Conservation (phyloP, 768 basidiomycete species). For the Lyophyllum shimeji region DNA sequence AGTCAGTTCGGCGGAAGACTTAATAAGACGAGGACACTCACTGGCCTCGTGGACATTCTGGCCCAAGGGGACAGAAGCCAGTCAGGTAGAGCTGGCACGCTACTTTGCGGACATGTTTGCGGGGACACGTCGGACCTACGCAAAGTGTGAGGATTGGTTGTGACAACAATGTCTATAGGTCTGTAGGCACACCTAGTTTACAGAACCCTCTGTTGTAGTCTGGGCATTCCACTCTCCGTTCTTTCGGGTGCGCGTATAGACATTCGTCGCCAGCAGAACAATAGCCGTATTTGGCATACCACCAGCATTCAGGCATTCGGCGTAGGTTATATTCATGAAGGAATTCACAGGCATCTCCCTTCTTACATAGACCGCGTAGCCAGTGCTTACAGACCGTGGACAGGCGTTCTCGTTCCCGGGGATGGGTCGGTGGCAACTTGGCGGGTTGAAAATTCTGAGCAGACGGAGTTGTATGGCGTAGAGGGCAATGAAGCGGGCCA, state of each 20-base stretch:
- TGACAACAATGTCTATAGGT: not conserved
- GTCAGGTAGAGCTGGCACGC: conserved; percentile 89
- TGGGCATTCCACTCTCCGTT: conserved; percentile 88
- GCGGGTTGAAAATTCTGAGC: conserved; percentile 88
- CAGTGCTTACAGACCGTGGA: conserved; percentile 99
- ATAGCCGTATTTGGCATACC: conserved; percentile 97
- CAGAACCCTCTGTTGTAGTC: conserved; percentile 97
- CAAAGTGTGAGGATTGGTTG: conserved; percentile 4
- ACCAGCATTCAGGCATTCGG: conserved; percentile 99
- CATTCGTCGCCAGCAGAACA: conserved; percentile 98
- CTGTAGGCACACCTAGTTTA: conserved; percentile 68
- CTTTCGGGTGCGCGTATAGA: conserved; percentile 93
- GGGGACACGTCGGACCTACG: conserved; percentile 80
- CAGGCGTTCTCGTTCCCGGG: conserved; percentile 77
- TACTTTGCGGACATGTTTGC: conserved; percentile 91
- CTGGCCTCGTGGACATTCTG: conserved; percentile 89
- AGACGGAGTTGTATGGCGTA: conserved; percentile 90
- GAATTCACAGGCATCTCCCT: conserved; percentile 97
- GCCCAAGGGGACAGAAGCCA: conserved; percentile 90
- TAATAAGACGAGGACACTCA: conserved; percentile 40
- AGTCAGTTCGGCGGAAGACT: conserved; percentile 11
- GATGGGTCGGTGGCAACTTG: conserved; percentile 78
- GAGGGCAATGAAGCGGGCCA: conserved; percentile 87
- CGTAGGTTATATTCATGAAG: conserved; percentile 98
- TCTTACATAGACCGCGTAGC: conserved; percentile 97